Base-by-base conservation (phyloP, 140 eudicot species). In the Erigeron philadelphicus region DNA sequence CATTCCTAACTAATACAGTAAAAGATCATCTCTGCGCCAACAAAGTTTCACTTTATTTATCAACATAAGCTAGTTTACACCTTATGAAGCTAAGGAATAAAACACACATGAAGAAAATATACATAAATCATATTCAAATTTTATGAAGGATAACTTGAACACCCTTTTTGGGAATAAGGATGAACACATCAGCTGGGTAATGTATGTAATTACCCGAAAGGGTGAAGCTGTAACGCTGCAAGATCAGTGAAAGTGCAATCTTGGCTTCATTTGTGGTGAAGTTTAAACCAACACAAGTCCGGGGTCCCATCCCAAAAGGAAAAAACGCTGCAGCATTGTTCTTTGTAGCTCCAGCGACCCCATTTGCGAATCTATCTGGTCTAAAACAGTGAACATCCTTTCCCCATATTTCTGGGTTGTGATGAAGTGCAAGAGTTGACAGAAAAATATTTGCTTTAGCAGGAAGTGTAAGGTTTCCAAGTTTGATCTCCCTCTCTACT, bases 291-390 rank as follows among this genome's bases (percentile, higher is more conserved):
- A 80, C 84, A 61, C 87, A 83, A 31, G 84, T 83, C 16, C 87
- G 65, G 7, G 82, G 87, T 67, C 87, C 87, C 82, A 80, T 79
- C 53, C 84, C 84, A 11, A 83, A 83, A 17, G 87, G 87, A n/a
- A 83, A 16, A 65, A 83, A 83, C 0, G 82, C 82, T 21, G 80
- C 80, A 46, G 78, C 60, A 31, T 80, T 83, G 73, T 83, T 83
- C 21, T 73, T 80, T 42, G 84, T 80, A 61, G 87, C 87, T 83
- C 57, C 72, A 42, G 81, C 79, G 6, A 83, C 85, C 19, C 85
- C 88, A 18, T 77, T 71, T 2, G 55, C 64, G 18, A 83, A 83
- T 73, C 88, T 83, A 16, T 74, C 83, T 0, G 88, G 88, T 62
- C 75, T 61, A 65, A 83, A 83, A 65, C 38, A 50, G 35, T 66